A percentile compares a stretch with the other conserved stretches of the same genome.
Evolutionary conservation across 78 protist genomes (phyloP).

Genomic region (Monocercomonoides exilis): DNA sequence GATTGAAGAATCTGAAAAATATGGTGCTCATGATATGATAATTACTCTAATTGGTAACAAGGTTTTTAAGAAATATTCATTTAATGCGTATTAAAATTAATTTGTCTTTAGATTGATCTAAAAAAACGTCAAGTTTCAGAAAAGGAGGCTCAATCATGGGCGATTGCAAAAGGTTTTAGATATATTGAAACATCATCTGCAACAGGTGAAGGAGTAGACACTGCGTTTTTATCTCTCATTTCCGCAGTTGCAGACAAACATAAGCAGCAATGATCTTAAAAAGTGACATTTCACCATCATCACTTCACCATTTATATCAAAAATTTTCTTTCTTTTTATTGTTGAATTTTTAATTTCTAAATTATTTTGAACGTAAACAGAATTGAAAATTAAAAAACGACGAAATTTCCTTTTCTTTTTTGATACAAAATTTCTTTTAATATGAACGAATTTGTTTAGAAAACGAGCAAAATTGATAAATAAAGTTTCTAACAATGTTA

Average conservation of each 20-base stretch:
- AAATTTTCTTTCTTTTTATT: background rate
- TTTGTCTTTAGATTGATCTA: background rate
- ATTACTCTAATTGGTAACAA: slow-evolving; percentile 48
- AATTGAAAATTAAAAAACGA: background rate
- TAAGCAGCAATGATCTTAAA: background rate
- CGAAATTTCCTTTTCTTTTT: background rate
- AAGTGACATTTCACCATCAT: too few relatives aligned
- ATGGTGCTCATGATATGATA: background rate
- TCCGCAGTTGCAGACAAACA: background rate
- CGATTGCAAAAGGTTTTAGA: background rate
- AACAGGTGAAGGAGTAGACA: slow-evolving; percentile 20
- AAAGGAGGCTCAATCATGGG: slow-evolving; percentile 34
- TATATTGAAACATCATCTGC: slow-evolving; percentile 44
- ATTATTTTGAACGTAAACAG: background rate
- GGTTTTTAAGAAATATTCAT: slow-evolving; percentile 13
- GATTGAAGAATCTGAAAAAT: slow-evolving; percentile 35
- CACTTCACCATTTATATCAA: background rate
- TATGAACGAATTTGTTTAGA: background rate
- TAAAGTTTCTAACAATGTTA: slow-evolving; percentile 12
- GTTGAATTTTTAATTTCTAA: background rate
- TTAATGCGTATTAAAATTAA: background rate
- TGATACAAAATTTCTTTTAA: background rate
- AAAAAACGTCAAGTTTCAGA: slow-evolving; percentile 17
- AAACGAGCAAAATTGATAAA: slow-evolving; percentile 6
- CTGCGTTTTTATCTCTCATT: slow-evolving; percentile 27